A percentile compares a stretch with the other conserved stretches of the same genome.
phyloP scores from a whole-genome alignment of 148 eudicot species.

The Drosera capensis region DNA sequence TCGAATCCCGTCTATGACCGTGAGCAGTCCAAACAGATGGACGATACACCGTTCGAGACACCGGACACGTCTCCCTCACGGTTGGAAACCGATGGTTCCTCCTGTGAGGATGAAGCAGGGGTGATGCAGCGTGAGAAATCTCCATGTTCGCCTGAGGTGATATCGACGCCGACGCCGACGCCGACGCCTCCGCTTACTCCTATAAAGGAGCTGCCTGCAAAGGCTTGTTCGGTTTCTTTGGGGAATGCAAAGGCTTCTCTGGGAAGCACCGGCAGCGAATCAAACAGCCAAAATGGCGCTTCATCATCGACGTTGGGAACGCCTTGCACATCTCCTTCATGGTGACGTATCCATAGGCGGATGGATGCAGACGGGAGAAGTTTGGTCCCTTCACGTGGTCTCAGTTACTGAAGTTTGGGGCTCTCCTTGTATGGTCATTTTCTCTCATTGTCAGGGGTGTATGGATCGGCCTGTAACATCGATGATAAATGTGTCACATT shows the following conservation, averaged over 20 bases:
- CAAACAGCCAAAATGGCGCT: slow-evolving; percentile 25
- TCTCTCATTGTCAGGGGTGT: too few relatives aligned
- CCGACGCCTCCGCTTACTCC: slow-evolving; percentile 38
- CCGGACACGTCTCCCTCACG: slow-evolving; percentile 64
- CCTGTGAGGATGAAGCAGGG: slow-evolving; percentile 5
- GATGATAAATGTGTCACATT: too few relatives aligned
- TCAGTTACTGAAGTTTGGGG: too few relatives aligned
- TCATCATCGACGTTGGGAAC: slow-evolving; percentile 45
- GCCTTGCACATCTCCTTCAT: slow-evolving; percentile 55
- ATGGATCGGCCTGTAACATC: too few relatives aligned
- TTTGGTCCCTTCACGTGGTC: too few relatives aligned
- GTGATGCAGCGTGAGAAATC: slow-evolving; percentile 9
- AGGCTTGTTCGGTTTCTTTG: slow-evolving; percentile 33
- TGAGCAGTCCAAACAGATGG: slow-evolving; percentile 9
- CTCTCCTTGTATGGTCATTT: too few relatives aligned
- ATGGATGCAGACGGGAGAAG: too few relatives aligned
- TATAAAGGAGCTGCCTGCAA: slow-evolving; percentile 42
- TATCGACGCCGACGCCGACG: not conserved
- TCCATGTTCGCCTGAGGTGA: not conserved
- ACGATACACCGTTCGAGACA: slow-evolving; percentile 65
- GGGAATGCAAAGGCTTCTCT: slow-evolving; percentile 35
- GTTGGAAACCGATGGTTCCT: slow-evolving; percentile 19
- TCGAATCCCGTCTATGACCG: slow-evolving; percentile 65
- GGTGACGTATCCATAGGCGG: too few relatives aligned
- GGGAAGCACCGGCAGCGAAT: slow-evolving; percentile 15